phyloP scores from a whole-genome alignment of 108 stramenopile species.

The Nannochloropsis gaditana region DNA sequence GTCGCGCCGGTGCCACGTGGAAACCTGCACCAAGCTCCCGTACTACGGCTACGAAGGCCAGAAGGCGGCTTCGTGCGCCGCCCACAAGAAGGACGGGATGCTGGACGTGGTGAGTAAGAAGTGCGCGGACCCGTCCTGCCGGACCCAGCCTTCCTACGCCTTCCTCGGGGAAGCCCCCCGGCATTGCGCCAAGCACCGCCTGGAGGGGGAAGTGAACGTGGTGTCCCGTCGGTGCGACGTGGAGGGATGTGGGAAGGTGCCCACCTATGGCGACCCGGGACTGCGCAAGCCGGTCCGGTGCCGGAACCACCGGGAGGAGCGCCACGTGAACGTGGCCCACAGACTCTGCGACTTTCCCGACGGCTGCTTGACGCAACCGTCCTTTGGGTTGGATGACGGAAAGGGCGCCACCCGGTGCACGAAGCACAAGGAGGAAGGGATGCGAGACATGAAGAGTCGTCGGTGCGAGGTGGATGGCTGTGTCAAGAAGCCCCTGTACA shows the following conservation, averaged over 20 bases:
- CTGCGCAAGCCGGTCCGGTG: constrained; percentile 37
- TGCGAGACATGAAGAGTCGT: constrained; percentile 40
- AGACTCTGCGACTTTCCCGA: not conserved
- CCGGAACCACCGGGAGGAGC: constrained; percentile 34
- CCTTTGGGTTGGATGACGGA: constrained; percentile 43
- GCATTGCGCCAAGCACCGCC: constrained; percentile 42
- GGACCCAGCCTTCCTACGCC: constrained; percentile 31
- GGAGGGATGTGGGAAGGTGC: constrained; percentile 38
- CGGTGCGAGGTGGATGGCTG: constrained; percentile 35
- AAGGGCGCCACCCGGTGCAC: constrained; percentile 29
- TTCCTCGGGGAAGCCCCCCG: constrained; percentile 37
- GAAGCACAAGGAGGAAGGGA: constrained; percentile 35
- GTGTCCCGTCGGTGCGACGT: constrained; percentile 38
- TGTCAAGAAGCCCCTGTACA: constrained; percentile 24
- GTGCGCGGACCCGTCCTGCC: constrained; percentile 31
- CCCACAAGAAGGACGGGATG: constrained; percentile 48
- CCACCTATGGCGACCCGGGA: constrained; percentile 36
- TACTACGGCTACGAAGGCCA: constrained; percentile 42
- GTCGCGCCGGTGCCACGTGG: constrained; percentile 35
- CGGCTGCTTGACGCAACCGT: constrained; percentile 33
- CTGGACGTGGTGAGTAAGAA: constrained; percentile 37
- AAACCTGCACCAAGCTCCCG: constrained; percentile 41
- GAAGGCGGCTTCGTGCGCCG: constrained; percentile 39
- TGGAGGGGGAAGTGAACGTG: constrained; percentile 26
- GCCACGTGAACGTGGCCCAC: constrained; percentile 18